Evolutionary conservation across 495 filamentous ascomycete species (phyloP).

Genomic region (Podospora anserina): DNA sequence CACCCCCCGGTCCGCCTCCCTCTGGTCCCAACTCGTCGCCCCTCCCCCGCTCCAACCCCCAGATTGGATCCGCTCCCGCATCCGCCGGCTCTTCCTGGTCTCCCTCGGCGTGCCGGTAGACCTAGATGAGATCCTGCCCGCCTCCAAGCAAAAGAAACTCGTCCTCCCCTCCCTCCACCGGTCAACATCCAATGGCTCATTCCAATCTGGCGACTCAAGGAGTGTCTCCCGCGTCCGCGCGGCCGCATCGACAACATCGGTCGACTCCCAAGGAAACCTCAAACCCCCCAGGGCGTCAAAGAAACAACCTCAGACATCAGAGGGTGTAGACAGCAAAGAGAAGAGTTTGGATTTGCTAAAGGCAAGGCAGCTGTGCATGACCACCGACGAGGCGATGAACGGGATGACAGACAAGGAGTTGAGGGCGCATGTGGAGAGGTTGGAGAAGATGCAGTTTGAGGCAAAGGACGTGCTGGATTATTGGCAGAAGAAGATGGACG

Average conservation of each 20-base stretch:
- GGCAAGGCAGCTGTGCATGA: conserved; percentile 73
- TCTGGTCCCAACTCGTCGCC: conserved; percentile 95
- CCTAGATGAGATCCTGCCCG: conserved; percentile 92
- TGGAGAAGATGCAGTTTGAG: conserved; percentile 63
- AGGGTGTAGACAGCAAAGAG: conserved; percentile 41
- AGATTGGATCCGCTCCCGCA: conserved; percentile 96
- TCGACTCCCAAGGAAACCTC: conserved; percentile 52
- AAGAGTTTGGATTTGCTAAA: conserved; percentile 75
- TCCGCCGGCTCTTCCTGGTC: conserved; percentile 92
- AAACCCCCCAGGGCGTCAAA: conserved; percentile 15
- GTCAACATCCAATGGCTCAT: conserved; percentile 51
- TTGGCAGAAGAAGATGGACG: conserved; percentile 82
- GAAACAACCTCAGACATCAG: not conserved
- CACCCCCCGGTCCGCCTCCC: conserved; percentile 70
- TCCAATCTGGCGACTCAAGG: conserved; percentile 44
- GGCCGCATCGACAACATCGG: conserved; percentile 55
- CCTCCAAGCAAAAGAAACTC: conserved; percentile 96
- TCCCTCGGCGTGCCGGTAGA: conserved; percentile 94
- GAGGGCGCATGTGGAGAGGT: conserved; percentile 62
- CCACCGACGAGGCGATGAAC: conserved; percentile 74
- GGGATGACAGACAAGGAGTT: conserved; percentile 78
- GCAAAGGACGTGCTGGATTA: conserved; percentile 80
- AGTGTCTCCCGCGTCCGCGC: conserved; percentile 50
- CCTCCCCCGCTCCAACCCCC: conserved; percentile 93
- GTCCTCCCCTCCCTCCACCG: conserved; percentile 81